Base-by-base conservation (phyloP, 1,284 basidiomycete species). In the Tilletiopsis washingtonensis region DNA sequence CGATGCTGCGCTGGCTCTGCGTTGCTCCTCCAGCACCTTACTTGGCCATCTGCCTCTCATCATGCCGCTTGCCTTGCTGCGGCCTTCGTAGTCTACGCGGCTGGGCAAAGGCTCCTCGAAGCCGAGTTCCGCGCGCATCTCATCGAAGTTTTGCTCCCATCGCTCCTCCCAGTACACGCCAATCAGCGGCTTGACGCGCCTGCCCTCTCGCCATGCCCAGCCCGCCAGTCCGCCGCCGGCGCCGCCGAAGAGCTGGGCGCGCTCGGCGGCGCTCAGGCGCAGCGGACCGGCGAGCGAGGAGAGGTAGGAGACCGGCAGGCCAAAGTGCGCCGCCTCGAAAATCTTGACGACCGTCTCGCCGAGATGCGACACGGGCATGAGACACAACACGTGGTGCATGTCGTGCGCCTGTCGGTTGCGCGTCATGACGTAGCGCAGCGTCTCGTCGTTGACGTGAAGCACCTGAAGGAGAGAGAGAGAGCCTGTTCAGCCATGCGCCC, bases 371-470 rank as follows among this genome's bases (percentile, higher is more conserved):
- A 96, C 89, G 0, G 90, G 91, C 23, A 96, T 81, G 53, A 82
- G 82, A 73, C 84, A 83, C 49, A 97, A 81, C 54, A 88, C 84
- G 69, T 97, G 93, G 73, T 94, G 94, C 66, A 94, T 85, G 76
- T 97, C 70, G 75, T 97, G 93, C 61, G 87, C 93, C 76, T 99
- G 91, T 34, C 94, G 85, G 74, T 98, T 98, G 39, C 94, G 84
- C 64, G 94, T 89, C 84, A 99, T 91, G 49, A 97, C 88, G 74
- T 96, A 73, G 41, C 62, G 62, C 39, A 64, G 57, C 52, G 69
- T 65, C 1, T 89, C 87, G 61, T 93, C 89, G 67, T 88, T 81
- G 61, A 98, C 86, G 73, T 96, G 32, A 34, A 34, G 32, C 32
- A 34, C 32, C 32, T 34, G 32, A 29, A 20, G 15, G 38, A 7